phyloP scores from a whole-genome alignment of 768 basidiomycete genomes.

The Dentipellis fragilis region DNA sequence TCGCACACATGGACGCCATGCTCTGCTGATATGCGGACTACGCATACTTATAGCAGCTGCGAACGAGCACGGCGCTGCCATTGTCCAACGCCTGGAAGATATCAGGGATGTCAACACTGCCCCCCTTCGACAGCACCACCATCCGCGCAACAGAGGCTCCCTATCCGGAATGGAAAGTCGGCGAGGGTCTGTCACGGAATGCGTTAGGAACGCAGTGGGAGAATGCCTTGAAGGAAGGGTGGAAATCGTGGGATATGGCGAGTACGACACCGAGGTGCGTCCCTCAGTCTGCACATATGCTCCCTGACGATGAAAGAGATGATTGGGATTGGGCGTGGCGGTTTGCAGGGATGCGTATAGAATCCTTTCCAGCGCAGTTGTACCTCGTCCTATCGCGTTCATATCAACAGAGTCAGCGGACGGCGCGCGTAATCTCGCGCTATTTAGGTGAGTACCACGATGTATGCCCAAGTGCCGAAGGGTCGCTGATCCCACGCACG shows the following conservation, averaged over 20 bases:
- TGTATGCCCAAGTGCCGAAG: too few species aligned
- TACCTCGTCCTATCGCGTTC: slow-evolving; percentile 61
- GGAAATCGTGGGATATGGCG: slow-evolving; percentile 31
- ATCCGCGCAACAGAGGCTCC: slow-evolving; percentile 27
- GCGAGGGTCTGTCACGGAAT: slow-evolving; percentile 24
- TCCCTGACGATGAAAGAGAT: too few species aligned
- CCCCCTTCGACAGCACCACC: slow-evolving; percentile 11
- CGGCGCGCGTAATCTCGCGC: slow-evolving; percentile 51
- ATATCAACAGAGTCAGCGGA: slow-evolving; percentile 46
- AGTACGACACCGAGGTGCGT: slow-evolving; percentile 8
- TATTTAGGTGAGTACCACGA: slow-evolving; percentile 25
- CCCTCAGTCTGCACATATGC: slow-evolving; percentile 6
- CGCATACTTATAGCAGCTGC: too few species aligned
- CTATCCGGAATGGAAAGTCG: slow-evolving; percentile 33
- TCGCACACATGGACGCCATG: too few species aligned
- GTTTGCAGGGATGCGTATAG: slow-evolving; percentile 29
- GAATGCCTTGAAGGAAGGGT: slow-evolving; percentile 22
- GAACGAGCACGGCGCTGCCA: too few species aligned
- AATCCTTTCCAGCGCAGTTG: slow-evolving; percentile 45
- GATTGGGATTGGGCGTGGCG: slow-evolving; percentile 8
- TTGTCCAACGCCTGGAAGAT: too few species aligned
- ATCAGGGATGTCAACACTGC: neutral
- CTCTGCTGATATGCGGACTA: too few species aligned
- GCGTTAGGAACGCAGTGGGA: slow-evolving; percentile 20
- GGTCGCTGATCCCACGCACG: too few species aligned